phyloP scores from a whole-genome alignment of 1,284 basidiomycete genomes.

The Amylostereum areolatum region DNA sequence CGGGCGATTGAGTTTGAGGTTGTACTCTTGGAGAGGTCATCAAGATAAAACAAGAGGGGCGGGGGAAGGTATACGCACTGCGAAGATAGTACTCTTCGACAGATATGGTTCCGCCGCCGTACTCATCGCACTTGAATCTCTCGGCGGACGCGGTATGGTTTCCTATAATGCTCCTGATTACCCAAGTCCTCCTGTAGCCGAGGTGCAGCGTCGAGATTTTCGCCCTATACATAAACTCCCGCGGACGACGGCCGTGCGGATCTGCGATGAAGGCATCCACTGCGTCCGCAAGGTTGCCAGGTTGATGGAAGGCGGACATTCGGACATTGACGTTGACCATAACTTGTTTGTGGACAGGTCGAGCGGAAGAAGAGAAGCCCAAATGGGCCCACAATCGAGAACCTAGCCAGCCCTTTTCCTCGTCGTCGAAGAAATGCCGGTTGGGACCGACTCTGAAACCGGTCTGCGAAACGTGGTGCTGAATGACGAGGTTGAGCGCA shows the following conservation, averaged over 20 bases:
- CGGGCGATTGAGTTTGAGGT: slow-evolving; percentile 41
- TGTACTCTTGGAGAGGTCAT: slow-evolving; percentile 41
- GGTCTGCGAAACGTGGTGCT: slow-evolving; percentile 45
- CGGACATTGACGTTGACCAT: slow-evolving; percentile 73
- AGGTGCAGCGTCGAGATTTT: slow-evolving; percentile 54
- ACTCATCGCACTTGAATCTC: slow-evolving; percentile 48
- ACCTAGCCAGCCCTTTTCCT: slow-evolving; percentile 26
- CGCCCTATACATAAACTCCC: slow-evolving; percentile 42
- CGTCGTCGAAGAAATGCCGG: slow-evolving; percentile 52
- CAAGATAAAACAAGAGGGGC: background rate
- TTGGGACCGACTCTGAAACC: slow-evolving; percentile 57
- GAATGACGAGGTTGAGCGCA: slow-evolving; percentile 60
- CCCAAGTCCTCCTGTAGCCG: slow-evolving; percentile 44
- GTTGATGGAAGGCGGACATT: slow-evolving; percentile 64
- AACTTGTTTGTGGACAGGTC: slow-evolving; percentile 57
- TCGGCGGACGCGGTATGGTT: slow-evolving; percentile 34
- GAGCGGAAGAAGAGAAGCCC: slow-evolving; percentile 64
- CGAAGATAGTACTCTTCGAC: slow-evolving; percentile 56
- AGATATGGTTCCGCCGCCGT: slow-evolving; percentile 36
- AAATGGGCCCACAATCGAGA: slow-evolving; percentile 50
- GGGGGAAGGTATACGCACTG: slow-evolving; percentile 34
- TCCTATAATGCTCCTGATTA: slow-evolving; percentile 39
- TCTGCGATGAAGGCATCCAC: slow-evolving; percentile 39
- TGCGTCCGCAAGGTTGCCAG: slow-evolving; percentile 54
- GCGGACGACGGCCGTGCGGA: slow-evolving; percentile 42